Base-by-base conservation (phyloP, 306 rosid species). In the Mimosa bimucronata region DNA sequence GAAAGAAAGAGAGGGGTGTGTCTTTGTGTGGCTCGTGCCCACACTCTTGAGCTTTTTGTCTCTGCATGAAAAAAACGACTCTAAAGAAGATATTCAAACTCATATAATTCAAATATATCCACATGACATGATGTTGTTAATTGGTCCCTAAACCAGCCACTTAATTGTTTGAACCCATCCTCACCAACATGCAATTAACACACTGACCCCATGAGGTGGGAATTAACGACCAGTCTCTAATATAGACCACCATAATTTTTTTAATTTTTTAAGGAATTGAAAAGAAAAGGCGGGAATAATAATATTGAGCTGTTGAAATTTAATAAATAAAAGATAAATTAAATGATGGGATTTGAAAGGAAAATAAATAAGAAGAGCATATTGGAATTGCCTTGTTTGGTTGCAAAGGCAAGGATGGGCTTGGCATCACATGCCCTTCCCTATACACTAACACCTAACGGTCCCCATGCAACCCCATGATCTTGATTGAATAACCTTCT, bases 391-490 rank as follows among this genome's bases (percentile, higher is more conserved):
- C 80, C 23, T 88, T 85, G 87, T 85, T 87, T 88, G 79, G 79
- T 76, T 87, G 82, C 65, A 69, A 82, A 83, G 87, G 82, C 83
- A 83, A 4, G 58, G 58, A 41, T 79, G 77, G 76, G 37, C 66
- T 11, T 61, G 37, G 66, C 38, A 29, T 29, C 41, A 15, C 83
- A 73, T 78, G 73, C 52, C 46, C 46, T 10, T 11, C 46, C 46
- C 12, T 11, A 42, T 42, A 8, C 12, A 42, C 46, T 42, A 9
- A 0, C 46, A 42, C 12, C 12, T 42, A 42, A 42, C 6, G 94
- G 89, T 87, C 90, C 94, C 89, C 85, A 42, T 70, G 68, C 25
- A 83, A 6, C 40, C 72, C 71, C 71, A 74, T 81, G 34, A 74
- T 74, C 78, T 73, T 79, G 66, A 83, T 81, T 55, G 52, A 78